Percentiles rank a stretch among this genome's conserved stretches.
These are phyloP conservation scores for Camelina hispida DNA, from an alignment of 345 rosid species.

Conservation along the genomic window DNA sequence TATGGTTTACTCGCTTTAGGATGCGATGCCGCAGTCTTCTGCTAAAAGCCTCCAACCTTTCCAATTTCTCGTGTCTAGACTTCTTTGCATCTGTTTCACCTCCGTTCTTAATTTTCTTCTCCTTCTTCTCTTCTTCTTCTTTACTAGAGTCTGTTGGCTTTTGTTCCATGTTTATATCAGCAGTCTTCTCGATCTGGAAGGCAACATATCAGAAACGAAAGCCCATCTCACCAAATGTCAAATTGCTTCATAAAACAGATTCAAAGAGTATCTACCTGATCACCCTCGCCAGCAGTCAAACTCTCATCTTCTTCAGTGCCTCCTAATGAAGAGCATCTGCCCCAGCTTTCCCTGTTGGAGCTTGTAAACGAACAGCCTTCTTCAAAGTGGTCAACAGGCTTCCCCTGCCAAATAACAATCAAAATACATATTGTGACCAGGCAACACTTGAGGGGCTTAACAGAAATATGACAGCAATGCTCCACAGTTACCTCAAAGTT, in stretches of 20 bases:
- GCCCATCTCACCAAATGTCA: slow-evolving; percentile 17
- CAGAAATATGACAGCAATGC: background rate
- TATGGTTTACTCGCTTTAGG: slow-evolving; percentile 65
- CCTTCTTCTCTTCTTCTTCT: slow-evolving; percentile 45
- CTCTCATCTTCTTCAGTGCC: slow-evolving; percentile 88
- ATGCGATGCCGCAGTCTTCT: slow-evolving; percentile 74
- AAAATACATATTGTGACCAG: slow-evolving; percentile 11
- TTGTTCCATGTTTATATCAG: slow-evolving; percentile 47
- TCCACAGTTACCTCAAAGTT: slow-evolving; percentile 53
- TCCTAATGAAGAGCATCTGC: slow-evolving; percentile 93
- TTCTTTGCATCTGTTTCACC: slow-evolving; percentile 52
- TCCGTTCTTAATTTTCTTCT: slow-evolving; percentile 51
- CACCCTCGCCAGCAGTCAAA: slow-evolving; percentile 50
- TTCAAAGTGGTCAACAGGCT: slow-evolving; percentile 58
- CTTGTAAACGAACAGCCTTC: slow-evolving; percentile 91
- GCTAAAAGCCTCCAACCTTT: slow-evolving; percentile 81
- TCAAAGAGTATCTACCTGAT: slow-evolving; percentile 57
- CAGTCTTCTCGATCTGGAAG: slow-evolving; percentile 62
- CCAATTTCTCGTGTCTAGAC: slow-evolving; percentile 69
- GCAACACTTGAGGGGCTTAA: slow-evolving; percentile 6
- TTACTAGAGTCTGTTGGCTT: slow-evolving; percentile 28
- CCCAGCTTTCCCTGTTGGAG: slow-evolving; percentile 99
- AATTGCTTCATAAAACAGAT: background rate
- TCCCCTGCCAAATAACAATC: slow-evolving; percentile 56
- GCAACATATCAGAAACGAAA: slow-evolving; percentile 33